Evolutionary conservation across 805 yeast species (phyloP), one percentile per base, ranked within the genome.

Genomic region (Metschnikowia proteae): DNA sequence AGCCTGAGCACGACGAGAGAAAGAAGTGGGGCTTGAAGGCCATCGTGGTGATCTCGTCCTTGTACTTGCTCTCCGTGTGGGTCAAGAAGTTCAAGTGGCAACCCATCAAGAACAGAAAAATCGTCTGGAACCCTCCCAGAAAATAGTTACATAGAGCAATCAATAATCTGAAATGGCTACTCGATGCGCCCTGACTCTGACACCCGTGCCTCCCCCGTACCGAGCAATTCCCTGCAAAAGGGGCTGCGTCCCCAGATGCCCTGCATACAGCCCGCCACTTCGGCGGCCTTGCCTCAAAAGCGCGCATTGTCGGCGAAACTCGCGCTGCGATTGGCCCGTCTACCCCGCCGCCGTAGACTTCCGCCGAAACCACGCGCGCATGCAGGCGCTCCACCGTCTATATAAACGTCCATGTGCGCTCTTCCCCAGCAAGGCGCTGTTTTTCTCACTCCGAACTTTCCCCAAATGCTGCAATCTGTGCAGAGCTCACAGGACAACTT

Each of bases 61-160:
- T 94, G 62, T 89, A 84, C 80, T 81, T 88, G 63, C 61, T 90
- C 52, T 80, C 96, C 50, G 79, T 94, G 62, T 88, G 91, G 86
- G 91, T 89, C 59, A 94, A 94, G 86, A 88, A 87, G 76, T 92
- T 90, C 89, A 94, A 94, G 80, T 94, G 99, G 99, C 82, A 91
- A 65, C 85, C 90, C 64, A 81, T 94, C 75, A 91, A 91, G 83
- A 87, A 83, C 76, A 88, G 98, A 82, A 88, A 91, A 84, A 80
- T 88, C 70, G 83, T 83, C 65, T 94, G 84, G 82, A 85, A 81
- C 76, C 96, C 96, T 67, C 97, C 97, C 74, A 87, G 82, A 76
- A 83, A 83, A 53, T 50, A 48, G 49, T 26, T 31, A 40, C 43
- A 40, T 40, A 40, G 43, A 40, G 26, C 43, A 22, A 40, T 40